Evolutionary conservation across 305 asterid species (phyloP).

Genomic region (Fraxinus platypoda): DNA sequence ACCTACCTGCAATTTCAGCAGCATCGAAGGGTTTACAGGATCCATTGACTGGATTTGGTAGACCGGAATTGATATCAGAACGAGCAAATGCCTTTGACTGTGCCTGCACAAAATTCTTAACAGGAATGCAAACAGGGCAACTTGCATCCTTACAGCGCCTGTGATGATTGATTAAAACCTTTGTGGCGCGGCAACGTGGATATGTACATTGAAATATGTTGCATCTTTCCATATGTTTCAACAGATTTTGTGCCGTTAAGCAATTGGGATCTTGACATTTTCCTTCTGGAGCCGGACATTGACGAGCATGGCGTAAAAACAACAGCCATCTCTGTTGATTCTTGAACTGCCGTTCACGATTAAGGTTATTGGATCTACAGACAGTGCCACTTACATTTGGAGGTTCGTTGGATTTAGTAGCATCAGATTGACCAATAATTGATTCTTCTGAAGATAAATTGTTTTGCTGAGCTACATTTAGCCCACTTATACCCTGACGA

Average conservation of each 20-base stretch:
- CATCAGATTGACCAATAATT: constrained; percentile 51
- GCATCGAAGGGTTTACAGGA: constrained; percentile 45
- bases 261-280: constrained; percentile 71
- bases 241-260: constrained; percentile 56
- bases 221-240: constrained; percentile 72
- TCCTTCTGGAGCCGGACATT: constrained; percentile 79
- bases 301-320: constrained; percentile 85
- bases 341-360: constrained; percentile 54
- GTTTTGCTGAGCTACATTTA: constrained; percentile 71
- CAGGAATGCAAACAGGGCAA: constrained; percentile 93
- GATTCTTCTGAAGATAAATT: constrained; percentile 70
- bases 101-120: constrained; percentile 55
- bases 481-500: constrained; percentile 56
- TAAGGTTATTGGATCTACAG: constrained; percentile 41
- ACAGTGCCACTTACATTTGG: constrained; percentile 36
- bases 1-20: constrained; percentile 48
- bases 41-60: constrained; percentile 47
- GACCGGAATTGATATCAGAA: constrained; percentile 44
- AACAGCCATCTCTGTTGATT: constrained; percentile 82
- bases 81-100: constrained; percentile 49
- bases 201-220: constrained; percentile 43
- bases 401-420: constrained; percentile 50
- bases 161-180: constrained; percentile 52
- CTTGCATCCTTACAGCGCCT: constrained; percentile 55
- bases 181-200: constrained; percentile 66